Conservation (phyloP, 2,329 filamentous ascomycete genomes). For the Grosmannia penicillata region DNA sequence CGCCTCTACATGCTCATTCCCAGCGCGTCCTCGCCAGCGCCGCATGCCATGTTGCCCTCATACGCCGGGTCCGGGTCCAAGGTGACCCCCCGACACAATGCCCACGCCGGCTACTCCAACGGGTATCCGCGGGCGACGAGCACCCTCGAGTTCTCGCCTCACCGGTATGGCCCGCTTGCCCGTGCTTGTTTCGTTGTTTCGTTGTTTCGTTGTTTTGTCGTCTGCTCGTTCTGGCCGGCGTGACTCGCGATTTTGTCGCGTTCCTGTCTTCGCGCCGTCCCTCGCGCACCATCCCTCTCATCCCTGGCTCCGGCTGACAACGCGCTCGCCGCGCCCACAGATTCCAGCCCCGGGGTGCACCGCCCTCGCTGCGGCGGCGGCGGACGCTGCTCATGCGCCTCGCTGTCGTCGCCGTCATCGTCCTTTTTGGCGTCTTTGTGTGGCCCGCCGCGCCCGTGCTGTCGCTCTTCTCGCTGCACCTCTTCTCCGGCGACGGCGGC, state of each 20-base stretch:
- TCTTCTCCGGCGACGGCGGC: conserved; percentile 51
- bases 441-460: conserved; percentile 51
- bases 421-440: conserved; percentile 60
- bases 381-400: conserved; percentile 59
- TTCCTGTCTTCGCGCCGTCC: background rate
- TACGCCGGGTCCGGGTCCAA: conserved; percentile 41
- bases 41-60: conserved; percentile 39
- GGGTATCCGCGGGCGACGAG: conserved; percentile 59
- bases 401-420: conserved; percentile 38
- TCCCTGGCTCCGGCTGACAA: background rate
- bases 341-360: conserved; percentile 72
- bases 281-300: background rate
- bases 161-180: conserved; percentile 51
- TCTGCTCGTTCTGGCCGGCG: background rate
- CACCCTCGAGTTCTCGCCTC: conserved; percentile 77
- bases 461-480: conserved; percentile 52
- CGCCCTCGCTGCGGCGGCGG: conserved; percentile 55
- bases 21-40: background rate
- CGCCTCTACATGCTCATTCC: background rate
- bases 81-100: conserved; percentile 77
- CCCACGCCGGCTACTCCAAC: conserved; percentile 56
- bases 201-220: background rate
- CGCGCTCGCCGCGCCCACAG: conserved; percentile 24
- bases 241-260: conserved; percentile 1
- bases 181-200: background rate